Conservation (phyloP, 345 rosid species). For the sweet orange (Citrus sinensis) region DVS_A1.0 CM039163.1:42627501-42628000, state of each 20-base stretch:
- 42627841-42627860: not conserved
- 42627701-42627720: conserved; percentile 78
- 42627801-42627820: conserved; percentile 61
- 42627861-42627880: not conserved
- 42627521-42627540: conserved; percentile 94
- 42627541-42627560: conserved; percentile 74
- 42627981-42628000: conserved; percentile 78
- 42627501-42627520: conserved; percentile 84
- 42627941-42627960: conserved; percentile 19
- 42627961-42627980: conserved; percentile 94
- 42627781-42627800: conserved; percentile 86
- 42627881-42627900: not conserved
- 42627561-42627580: conserved; percentile 83
- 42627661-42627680: conserved; percentile 89
- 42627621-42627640: not conserved
- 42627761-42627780: conserved; percentile 75
- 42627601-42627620: conserved; percentile 1
- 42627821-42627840: conserved; percentile 10
- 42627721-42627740: conserved; percentile 87
- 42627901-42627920: not conserved
- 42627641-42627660: conserved; percentile 33
- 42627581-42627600: conserved; percentile 11
- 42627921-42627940: not conserved
- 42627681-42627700: conserved; percentile 68
- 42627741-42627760: conserved; percentile 88